A percentile compares a stretch with the other conserved stretches of the same genome.
phyloP scores from a whole-genome alignment of 176 grass and related monocot genomes.

The Saccharum spontaneum region DNA sequence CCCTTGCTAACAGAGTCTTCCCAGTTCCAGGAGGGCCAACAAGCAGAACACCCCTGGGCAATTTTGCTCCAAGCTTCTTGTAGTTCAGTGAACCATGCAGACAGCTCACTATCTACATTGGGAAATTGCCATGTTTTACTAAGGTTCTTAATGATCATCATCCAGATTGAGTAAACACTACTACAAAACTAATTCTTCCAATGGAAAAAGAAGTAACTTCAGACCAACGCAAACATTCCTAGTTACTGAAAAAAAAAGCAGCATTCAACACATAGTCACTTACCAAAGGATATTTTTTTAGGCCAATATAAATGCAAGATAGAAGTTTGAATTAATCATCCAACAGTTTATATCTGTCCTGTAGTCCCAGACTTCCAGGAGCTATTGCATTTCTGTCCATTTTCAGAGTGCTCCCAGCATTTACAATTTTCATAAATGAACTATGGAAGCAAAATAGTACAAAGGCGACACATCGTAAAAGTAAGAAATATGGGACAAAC shows the following conservation, averaged over 20 bases:
- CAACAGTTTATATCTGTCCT: neutral
- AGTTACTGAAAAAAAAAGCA: neutral
- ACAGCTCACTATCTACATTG: conserved; percentile 80
- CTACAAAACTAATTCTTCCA: conserved; percentile 12
- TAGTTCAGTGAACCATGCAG: conserved; percentile 86
- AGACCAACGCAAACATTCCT: conserved; percentile 17
- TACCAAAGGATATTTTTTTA: neutral
- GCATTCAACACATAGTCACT: neutral
- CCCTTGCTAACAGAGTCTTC: conserved; percentile 89
- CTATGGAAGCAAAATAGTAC: neutral
- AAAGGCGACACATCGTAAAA: neutral
- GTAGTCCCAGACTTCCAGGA: neutral
- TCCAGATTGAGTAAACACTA: conserved; percentile 18
- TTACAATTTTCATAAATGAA: conserved; percentile 15
- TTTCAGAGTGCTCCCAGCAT: conserved; percentile 10
- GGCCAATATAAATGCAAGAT: conserved; percentile 13
- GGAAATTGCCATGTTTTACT: conserved; percentile 38
- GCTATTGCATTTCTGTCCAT: conserved; percentile 1
- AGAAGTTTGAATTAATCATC: conserved; percentile 2
- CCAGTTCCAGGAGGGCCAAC: conserved; percentile 94
- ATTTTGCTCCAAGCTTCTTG: conserved; percentile 89
- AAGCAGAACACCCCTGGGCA: conserved; percentile 90
- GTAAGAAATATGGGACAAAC: neutral
- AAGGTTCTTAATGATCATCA: neutral
- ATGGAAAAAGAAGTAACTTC: neutral